Base-by-base conservation (phyloP, 495 filamentous ascomycete species). In the Aeminium ludgeri region DNA sequence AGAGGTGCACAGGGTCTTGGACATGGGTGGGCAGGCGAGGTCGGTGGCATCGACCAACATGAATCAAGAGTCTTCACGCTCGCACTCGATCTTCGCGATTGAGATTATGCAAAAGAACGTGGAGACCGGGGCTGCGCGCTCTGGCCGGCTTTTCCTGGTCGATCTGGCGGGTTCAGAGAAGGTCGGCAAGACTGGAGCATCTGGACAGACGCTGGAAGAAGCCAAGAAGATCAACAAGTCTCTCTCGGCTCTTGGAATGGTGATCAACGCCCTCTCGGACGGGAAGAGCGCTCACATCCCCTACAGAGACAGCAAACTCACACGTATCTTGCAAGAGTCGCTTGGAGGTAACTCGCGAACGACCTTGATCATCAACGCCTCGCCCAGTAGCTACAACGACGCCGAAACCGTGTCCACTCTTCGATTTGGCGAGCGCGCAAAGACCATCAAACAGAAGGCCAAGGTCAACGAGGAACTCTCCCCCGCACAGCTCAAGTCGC, bases 141-240 rank as follows among this genome's bases (percentile, higher is more conserved):
- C 84, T 55, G 89, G 89, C 37, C 84, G 93, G 58, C 72, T 97
- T 2, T 97, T 93, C 67, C 65, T 97, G 53, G 89, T 97, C 44
- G 89, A 97, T 76, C 66, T 97, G 64, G 89, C 89, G 28, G 89
- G 89, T 68, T 87, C 80, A 56, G 89, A 97, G 63, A 97, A 97
- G 62, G 85, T 97, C 33, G 89, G 89, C 49, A 97, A 97, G 70
- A 97, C 89, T 11, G 89, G 89, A 48, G 89, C 89, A 51, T 93
- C 83, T 57, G 89, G 89, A 38, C 89, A 97, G 60, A 97, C 91
- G 12, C 70, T 97, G 17, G 89, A 97, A 56, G 89, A 97, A 57
- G 89, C 91, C 19, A 96, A 97, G 67, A 97, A 97, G 68, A 97
- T 97, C 66, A 97, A 97, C 70, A 96, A 94, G 69, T 93, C 85